Base-by-base conservation (phyloP, 228 moss, liverwort and hornwort species). In the Sphagnum magellanicum region DNA sequence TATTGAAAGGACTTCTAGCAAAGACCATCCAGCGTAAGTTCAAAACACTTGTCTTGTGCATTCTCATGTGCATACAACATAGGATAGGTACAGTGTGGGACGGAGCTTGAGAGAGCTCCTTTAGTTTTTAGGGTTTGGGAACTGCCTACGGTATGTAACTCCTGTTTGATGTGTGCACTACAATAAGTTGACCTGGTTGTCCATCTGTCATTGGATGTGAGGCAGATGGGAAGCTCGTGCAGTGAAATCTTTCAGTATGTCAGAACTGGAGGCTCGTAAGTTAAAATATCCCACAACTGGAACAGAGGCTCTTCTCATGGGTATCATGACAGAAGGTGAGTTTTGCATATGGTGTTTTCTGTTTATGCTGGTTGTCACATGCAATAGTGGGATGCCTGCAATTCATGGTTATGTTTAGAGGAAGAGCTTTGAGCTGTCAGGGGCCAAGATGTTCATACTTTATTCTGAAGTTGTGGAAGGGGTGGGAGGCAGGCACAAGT, bases 171-270 rank as follows among this genome's bases (percentile, higher is more conserved):
- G 11, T 59, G 59, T 59, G 59, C 15, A 11, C 15, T 11, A 11
- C 11, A 59, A 59, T 59, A 59, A 59, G 59, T 59, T 32, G 32
- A 32, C 32, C 32, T 32, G 32, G 32, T 32, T 32, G 32, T 32
- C 32, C 32, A 32, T 32, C 32, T 32, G 32, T 32, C 32, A 32
- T 32, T 32, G 32, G 55, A 55, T 65, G 71, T 64, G 72, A 63
- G 71, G 61, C 63, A 97, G 79, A 63, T 97, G 93, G 97, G 93
- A 93, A 59, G 93, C 98, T 64, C 88, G 98, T 72, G 98, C 98
- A 77, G 91, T 98, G 72, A 98, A 98, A 74, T 88, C 93, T 68
- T 98, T 90, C 72, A 98, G 98, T 69, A 98, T 98, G 98, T 80
- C 84, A 52, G 98, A 98, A 79, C 73, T 98, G 78, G 98, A 98